Base-by-base conservation (phyloP, 177 flowering plant species). In the Tripterygium wilfordii region DNA sequence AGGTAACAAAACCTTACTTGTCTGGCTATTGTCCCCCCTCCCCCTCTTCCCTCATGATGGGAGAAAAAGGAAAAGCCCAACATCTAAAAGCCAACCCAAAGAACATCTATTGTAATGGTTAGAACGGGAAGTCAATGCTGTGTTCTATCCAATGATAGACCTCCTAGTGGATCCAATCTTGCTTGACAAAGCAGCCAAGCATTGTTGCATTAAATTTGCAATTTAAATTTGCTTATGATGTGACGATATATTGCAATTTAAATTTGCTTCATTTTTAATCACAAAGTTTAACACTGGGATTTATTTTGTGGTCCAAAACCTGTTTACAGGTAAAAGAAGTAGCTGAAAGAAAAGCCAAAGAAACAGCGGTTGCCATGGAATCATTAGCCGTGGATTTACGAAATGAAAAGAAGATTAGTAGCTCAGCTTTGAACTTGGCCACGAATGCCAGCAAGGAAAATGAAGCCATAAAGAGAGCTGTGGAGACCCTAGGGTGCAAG, bases 401-500 rank as follows among this genome's bases (percentile, higher is more conserved):
- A 39, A 78, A 66, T 40, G 96, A 89, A 65, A 87, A 69, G 61
- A 76, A 77, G 40, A 49, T 72, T 37, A 74, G 77, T 65, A 75
- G 60, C 64, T 78, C 88, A 20, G 82, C 94, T 19, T 54, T 59
- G 71, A 72, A 71, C 45, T 49, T 69, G 66, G 88, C 95, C 28
- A 78, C 72, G 45, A 76, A 58, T 56, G 77, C 88, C 21, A 74
- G 61, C 75, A 81, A 71, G 63, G 99, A 94, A 76, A 77, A 51
- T 70, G 76, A 62, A 18, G 80, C 87, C 51, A 80, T 94, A 47
- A 85, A 80, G 68, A 72, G 97, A 33, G 99, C 97, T 22, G 56
- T 94, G 30, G 72, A 85, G 63, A 81, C 96, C 19, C 63, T 87
- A 20, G 97, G 99, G 8, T 94, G 95, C 75, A 90, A 75, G 54